Evolutionary conservation across 306 rosid species (phyloP).

Genomic region (Datisca glomerata): DNA sequence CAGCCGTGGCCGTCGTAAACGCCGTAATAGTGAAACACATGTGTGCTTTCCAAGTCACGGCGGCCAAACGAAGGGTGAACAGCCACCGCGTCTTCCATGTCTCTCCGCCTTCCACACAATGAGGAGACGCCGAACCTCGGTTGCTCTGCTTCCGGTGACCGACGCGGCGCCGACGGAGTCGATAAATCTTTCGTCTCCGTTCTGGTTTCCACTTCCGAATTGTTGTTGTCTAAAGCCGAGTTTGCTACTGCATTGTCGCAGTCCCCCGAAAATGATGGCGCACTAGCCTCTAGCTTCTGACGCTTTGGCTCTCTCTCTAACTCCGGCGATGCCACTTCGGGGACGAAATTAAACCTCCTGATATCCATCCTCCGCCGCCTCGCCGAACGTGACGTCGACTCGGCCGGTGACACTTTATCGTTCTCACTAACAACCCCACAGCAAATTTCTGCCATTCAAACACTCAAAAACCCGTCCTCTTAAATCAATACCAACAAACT

Average conservation of each 20-base stretch:
- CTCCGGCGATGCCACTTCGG: constrained; percentile 4
- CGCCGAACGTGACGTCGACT: constrained; percentile 3
- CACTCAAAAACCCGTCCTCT: too few species aligned
- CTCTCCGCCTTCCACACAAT: constrained; percentile 47
- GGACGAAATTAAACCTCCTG: constrained; percentile 26
- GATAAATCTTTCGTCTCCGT: constrained; percentile 1
- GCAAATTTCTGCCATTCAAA: constrained; percentile 6
- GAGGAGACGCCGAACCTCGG: constrained; percentile 45
- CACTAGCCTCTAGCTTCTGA: constrained; percentile 10
- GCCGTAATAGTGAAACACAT: constrained; percentile 31
- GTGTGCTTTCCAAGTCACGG: background rate
- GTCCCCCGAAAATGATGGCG: constrained; percentile 12
- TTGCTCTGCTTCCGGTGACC: too few species aligned
- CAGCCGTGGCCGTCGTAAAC: constrained; percentile 73
- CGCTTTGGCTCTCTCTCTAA: constrained; percentile 13
- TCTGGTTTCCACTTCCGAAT: constrained; percentile 10
- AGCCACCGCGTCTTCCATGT: constrained; percentile 56
- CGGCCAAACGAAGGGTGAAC: constrained; percentile 20
- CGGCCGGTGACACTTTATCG: constrained; percentile 1
- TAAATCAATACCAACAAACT: too few species aligned
- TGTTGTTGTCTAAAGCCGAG: too few species aligned
- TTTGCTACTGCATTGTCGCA: constrained; percentile 17
- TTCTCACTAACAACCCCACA: constrained; percentile 9
- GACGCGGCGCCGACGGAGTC: too few species aligned
- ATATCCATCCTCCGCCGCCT: constrained; percentile 49